Percentiles rank a stretch among this genome's conserved stretches.
Evolutionary conservation across 176 grass and related monocot genomes (phyloP).

Genomic region (Dactylis glomerata): DNA sequence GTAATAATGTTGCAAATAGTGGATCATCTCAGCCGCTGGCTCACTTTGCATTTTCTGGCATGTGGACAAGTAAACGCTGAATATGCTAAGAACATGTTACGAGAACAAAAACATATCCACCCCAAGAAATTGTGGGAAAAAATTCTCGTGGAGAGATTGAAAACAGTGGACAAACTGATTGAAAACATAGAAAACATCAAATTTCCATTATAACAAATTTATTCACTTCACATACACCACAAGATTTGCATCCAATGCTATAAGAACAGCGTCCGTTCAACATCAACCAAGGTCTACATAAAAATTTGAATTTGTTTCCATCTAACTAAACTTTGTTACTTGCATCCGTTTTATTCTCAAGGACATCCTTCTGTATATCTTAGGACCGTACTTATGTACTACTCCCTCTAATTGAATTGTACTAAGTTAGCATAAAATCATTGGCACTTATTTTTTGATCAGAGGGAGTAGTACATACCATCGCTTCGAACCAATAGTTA

Average conservation of each 20-base stretch:
- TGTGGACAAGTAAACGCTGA: not conserved
- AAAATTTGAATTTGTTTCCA: not conserved
- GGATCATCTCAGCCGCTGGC: conserved; percentile 14
- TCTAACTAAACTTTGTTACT: not conserved
- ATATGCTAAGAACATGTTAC: not conserved
- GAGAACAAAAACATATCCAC: not conserved
- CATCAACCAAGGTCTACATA: not conserved
- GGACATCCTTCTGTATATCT: not conserved
- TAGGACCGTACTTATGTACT: not conserved
- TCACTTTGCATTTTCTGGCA: conserved; percentile 7
- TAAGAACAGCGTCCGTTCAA: not conserved
- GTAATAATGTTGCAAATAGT: too few species aligned
- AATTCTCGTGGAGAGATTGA: not conserved
- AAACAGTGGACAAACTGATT: too few species aligned
- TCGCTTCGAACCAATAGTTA: not conserved
- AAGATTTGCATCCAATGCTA: not conserved
- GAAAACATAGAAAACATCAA: too few species aligned
- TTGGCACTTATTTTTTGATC: too few species aligned
- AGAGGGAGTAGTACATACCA: too few species aligned
- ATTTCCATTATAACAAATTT: not conserved
- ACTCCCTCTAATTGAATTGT: too few species aligned
- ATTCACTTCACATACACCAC: not conserved
- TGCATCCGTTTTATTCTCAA: not conserved
- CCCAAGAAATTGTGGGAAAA: too few species aligned
- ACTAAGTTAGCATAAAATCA: too few species aligned